Percentiles rank a stretch among this genome's conserved stretches.
Conservation (phyloP, 495 filamentous ascomycete genomes). For the Talaromyces wortmannii region DNA sequence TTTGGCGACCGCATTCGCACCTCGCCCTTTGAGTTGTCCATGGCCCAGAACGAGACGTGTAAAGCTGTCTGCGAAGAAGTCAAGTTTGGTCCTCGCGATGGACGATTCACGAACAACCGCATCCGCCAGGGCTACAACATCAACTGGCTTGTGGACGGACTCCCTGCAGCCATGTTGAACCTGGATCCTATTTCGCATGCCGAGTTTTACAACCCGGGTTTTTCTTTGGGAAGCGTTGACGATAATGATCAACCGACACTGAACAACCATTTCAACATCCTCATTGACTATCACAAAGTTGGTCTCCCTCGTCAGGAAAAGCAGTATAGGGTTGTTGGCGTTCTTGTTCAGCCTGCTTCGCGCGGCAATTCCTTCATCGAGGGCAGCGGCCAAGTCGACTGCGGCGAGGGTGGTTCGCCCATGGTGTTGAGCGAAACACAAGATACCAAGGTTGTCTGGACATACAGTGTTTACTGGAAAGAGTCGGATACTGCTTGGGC, state of each 20-base stretch:
- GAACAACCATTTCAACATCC: constrained; percentile 92
- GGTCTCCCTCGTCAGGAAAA: constrained; percentile 38
- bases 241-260: constrained; percentile 51
- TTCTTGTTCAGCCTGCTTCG: constrained; percentile 76
- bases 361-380: constrained; percentile 48
- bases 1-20: constrained; percentile 95
- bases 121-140: constrained; percentile 80
- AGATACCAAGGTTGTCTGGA: constrained; percentile 71
- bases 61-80: constrained; percentile 63
- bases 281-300: constrained; percentile 86
- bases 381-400: constrained; percentile 52
- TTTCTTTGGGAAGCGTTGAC: constrained; percentile 65
- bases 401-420: constrained; percentile 43
- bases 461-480: constrained; percentile 85
- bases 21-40: constrained; percentile 81
- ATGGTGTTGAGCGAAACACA: constrained; percentile 58
- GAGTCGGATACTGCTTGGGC: constrained; percentile 80
- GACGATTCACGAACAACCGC: constrained; percentile 72
- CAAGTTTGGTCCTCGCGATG: constrained; percentile 58
- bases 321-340: constrained; percentile 82
- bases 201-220: constrained; percentile 81
- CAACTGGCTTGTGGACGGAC: constrained; percentile 92
- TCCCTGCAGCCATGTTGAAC: constrained; percentile 79
- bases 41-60: constrained; percentile 80
- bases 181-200: constrained; percentile 64